These are phyloP conservation scores for Helminthosporium solani DNA, from an alignment of 2,329 filamentous ascomycete genomes.

Conservation along the genomic window DNA sequence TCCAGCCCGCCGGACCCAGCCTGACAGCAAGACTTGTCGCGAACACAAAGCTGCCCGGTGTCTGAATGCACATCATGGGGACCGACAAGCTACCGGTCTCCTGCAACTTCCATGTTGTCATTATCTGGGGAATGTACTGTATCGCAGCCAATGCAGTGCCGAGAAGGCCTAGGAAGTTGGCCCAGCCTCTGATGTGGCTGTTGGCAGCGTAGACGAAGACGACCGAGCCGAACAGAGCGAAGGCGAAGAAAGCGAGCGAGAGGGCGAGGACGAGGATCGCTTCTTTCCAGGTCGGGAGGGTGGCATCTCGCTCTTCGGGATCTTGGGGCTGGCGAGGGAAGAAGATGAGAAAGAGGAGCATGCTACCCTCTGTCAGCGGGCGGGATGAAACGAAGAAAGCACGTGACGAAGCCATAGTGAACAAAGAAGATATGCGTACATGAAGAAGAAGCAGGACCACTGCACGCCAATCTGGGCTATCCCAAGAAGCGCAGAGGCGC, in stretches of 20 bases:
- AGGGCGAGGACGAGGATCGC: slow-evolving; percentile 72
- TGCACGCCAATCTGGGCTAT: slow-evolving; percentile 90
- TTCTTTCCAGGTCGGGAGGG: slow-evolving; percentile 66
- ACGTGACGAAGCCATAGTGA: no score
- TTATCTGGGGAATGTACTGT: slow-evolving; percentile 95
- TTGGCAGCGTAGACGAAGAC: slow-evolving; percentile 67
- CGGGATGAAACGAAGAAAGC: background rate
- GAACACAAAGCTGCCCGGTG: slow-evolving; percentile 87
- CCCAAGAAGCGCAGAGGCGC: slow-evolving; percentile 79
- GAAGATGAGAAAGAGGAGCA: slow-evolving; percentile 92
- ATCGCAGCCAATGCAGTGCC: slow-evolving; percentile 76
- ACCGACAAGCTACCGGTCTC: slow-evolving; percentile 90
- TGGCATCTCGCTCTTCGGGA: slow-evolving; percentile 29
- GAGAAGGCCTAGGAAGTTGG: slow-evolving; percentile 79
- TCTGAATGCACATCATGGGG: slow-evolving; percentile 98
- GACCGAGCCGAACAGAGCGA: slow-evolving; percentile 64
- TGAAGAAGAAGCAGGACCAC: slow-evolving; percentile 87
- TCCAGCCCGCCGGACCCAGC: slow-evolving; percentile 83
- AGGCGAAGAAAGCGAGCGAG: slow-evolving; percentile 74
- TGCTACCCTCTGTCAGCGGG: slow-evolving; percentile 53
- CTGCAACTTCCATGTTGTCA: slow-evolving; percentile 81
- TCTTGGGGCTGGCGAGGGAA: slow-evolving; percentile 56
- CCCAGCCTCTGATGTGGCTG: slow-evolving; percentile 70
- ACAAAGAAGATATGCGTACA: slow-evolving; percentile 55
- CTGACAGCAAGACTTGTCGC: slow-evolving; percentile 79